These are phyloP conservation scores for Zoysia pacifica DNA, from an alignment of 176 grass and related monocot genomes.

Conservation along the genomic window DNA sequence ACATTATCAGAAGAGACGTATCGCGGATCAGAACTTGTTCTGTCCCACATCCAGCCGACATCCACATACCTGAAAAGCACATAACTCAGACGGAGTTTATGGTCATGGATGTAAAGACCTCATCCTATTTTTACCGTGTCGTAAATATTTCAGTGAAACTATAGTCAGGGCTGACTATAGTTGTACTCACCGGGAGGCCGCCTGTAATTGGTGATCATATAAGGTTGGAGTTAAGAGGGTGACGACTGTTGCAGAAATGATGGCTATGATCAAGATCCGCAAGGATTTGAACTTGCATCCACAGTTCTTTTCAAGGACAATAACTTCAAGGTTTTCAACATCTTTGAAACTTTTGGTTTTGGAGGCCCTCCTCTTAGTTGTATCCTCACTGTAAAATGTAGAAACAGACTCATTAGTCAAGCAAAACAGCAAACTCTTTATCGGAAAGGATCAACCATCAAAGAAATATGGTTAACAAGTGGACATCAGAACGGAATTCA, in stretches of 20 bases:
- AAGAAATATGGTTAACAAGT: neutral
- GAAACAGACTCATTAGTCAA: conserved; percentile 11
- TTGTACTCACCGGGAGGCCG: conserved; percentile 54
- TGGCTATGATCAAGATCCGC: conserved; percentile 64
- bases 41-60: conserved; percentile 82
- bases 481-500: neutral
- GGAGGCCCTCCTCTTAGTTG: conserved; percentile 60
- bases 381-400: conserved; percentile 61
- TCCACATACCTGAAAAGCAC: conserved; percentile 70
- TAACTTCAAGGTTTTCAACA: conserved; percentile 63
- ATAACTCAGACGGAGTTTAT: conserved; percentile 1
- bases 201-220: conserved; percentile 59
- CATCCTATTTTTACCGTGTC: neutral
- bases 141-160: conserved; percentile 7
- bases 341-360: conserved; percentile 73
- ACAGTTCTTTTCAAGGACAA: conserved; percentile 65
- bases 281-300: conserved; percentile 83
- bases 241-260: conserved; percentile 65
- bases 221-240: conserved; percentile 70
- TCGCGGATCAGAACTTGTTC: conserved; percentile 58
- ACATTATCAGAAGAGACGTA: conserved; percentile 62
- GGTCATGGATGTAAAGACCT: neutral
- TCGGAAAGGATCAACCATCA: conserved; percentile 30
- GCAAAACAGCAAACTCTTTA: neutral
- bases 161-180: neutral